These are phyloP conservation scores for Borovskyia barvae DNA, from an alignment of 208 protist species.

Conservation along the genomic window DNA sequence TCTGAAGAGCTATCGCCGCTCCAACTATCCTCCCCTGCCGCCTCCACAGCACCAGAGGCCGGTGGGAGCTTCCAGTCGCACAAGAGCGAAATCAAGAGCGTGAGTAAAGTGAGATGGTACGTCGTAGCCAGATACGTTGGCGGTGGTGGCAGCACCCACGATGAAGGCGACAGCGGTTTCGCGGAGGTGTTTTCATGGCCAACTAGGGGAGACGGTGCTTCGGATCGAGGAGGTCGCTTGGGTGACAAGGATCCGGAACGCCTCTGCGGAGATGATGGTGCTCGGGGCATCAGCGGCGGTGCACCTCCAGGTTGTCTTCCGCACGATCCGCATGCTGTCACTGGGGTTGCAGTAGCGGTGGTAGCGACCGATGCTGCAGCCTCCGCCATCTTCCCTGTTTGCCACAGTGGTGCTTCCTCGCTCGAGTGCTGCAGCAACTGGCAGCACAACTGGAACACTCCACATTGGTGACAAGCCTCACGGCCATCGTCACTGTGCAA, in stretches of 20 bases:
- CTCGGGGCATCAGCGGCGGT: conserved; percentile 2
- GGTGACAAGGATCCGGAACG: neutral
- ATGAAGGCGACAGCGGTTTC: conserved; percentile 1
- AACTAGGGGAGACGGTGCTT: neutral
- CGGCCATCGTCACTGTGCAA: conserved; percentile 49
- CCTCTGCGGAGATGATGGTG: neutral
- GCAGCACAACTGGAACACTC: conserved; percentile 61
- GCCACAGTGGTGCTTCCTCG: conserved; percentile 18
- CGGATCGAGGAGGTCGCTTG: neutral
- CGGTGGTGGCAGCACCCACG: conserved; percentile 7
- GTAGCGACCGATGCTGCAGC: neutral
- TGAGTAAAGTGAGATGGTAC: conserved; percentile 36
- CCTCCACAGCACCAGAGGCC: neutral
- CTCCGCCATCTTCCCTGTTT: conserved; percentile 2
- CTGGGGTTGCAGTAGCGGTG: neutral
- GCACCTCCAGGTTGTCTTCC: too few relatives aligned
- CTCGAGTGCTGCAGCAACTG: conserved; percentile 45
- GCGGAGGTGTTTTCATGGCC: too few relatives aligned
- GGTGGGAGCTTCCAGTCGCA: conserved; percentile 33
- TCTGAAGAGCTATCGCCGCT: too few relatives aligned
- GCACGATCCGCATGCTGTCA: too few relatives aligned
- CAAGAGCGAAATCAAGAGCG: conserved; percentile 51
- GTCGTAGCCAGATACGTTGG: conserved; percentile 22
- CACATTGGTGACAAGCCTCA: conserved; percentile 42
- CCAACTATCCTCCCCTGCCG: conserved; percentile 2